Evolutionary conservation across 352 stramenopile species (phyloP).

Genomic region (Phytophthora vignae): DNA sequence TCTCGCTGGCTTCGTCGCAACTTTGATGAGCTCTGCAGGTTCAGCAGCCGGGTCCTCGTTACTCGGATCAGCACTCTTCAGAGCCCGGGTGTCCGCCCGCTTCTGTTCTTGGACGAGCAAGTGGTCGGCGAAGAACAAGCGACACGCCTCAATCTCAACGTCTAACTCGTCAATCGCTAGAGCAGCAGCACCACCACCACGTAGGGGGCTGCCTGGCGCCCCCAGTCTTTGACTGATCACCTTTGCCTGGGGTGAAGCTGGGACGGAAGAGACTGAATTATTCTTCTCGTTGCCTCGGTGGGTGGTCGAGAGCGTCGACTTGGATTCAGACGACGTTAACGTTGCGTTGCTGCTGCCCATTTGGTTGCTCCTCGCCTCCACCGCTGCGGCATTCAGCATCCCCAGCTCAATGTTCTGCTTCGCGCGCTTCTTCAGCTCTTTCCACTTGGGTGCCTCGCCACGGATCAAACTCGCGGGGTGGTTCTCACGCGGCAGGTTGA

Average conservation of each 20-base stretch:
- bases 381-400: conserved; percentile 20
- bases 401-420: conserved; percentile 49
- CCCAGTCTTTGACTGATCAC: conserved; percentile 27
- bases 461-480: conserved; percentile 64
- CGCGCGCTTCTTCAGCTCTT: conserved; percentile 72
- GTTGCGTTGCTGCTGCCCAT: conserved; percentile 12
- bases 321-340: conserved; percentile 53
- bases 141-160: conserved; percentile 83
- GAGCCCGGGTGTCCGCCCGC: conserved; percentile 24
- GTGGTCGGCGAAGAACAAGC: conserved; percentile 90
- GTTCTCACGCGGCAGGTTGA: conserved; percentile 89
- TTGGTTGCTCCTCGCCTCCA: conserved; percentile 25
- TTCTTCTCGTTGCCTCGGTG: conserved; percentile 41
- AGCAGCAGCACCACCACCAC: conserved; percentile 20
- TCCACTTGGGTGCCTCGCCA: conserved; percentile 74
- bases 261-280: conserved; percentile 41
- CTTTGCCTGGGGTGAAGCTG: conserved; percentile 34
- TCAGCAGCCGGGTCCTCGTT: conserved; percentile 20
- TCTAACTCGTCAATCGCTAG: conserved; percentile 70
- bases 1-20: conserved; percentile 15
- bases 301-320: conserved; percentile 58
- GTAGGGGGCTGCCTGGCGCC: conserved; percentile 30
- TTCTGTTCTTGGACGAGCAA: conserved; percentile 64
- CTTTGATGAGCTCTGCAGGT: conserved; percentile 7
- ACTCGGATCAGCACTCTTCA: conserved; percentile 23